Percentiles rank a stretch among this genome's conserved stretches.
Evolutionary conservation across 805 yeast species (phyloP).

Genomic region (Kodamaea leandrae): DNA sequence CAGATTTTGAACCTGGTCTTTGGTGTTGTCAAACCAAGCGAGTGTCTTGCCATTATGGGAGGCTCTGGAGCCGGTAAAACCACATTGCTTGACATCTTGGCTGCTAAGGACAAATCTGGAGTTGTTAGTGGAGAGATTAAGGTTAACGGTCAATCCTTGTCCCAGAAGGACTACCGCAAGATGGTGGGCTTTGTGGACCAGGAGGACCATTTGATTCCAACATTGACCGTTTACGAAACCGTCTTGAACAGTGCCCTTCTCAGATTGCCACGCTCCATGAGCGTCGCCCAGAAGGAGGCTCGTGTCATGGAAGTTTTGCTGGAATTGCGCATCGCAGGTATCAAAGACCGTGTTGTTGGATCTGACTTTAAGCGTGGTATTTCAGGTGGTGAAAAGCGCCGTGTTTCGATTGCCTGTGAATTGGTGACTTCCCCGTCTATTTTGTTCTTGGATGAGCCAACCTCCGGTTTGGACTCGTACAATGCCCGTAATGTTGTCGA

Average conservation of each 20-base stretch:
- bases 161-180: constrained; percentile 50
- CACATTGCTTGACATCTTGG: constrained; percentile 85
- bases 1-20: constrained; percentile 60
- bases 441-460: constrained; percentile 85
- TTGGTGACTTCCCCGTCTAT: constrained; percentile 85
- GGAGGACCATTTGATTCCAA: constrained; percentile 86
- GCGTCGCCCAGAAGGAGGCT: constrained; percentile 65
- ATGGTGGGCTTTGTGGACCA: constrained; percentile 95
- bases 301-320: constrained; percentile 81
- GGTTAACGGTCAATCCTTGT: constrained; percentile 65
- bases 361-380: constrained; percentile 88
- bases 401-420: constrained; percentile 93
- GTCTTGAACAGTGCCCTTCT: constrained; percentile 88
- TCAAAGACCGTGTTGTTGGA: constrained; percentile 85
- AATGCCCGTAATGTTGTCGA: constrained; percentile 92
- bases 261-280: constrained; percentile 80
- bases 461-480: constrained; percentile 92
- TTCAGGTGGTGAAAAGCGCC: constrained; percentile 87
- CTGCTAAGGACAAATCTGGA: constrained; percentile 84
- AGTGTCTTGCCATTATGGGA: constrained; percentile 94
- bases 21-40: constrained; percentile 83
- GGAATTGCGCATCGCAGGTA: constrained; percentile 78
- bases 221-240: constrained; percentile 93
- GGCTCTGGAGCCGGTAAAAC: constrained; percentile 99
- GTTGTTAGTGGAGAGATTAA: constrained; percentile 59